Conservation (phyloP, 352 stramenopile species). For the Globisporangium cederbergense region DNA sequence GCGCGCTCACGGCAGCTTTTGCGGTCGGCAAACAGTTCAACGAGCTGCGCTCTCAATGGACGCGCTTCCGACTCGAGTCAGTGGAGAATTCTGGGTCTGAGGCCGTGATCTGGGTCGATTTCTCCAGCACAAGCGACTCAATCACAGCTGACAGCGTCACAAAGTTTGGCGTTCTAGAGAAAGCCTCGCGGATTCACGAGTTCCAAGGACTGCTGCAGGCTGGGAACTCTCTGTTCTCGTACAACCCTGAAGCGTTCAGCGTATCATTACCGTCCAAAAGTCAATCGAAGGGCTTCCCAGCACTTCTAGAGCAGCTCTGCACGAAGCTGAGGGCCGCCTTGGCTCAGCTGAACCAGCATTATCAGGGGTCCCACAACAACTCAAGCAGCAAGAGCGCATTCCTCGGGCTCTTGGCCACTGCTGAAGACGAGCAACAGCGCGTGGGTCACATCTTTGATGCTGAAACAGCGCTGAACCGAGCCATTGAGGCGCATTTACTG, state of each 20-base stretch:
- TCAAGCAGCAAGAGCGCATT: constrained; percentile 4
- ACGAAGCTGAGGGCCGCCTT: neutral
- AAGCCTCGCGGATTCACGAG: constrained; percentile 22
- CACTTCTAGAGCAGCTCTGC: constrained; percentile 5
- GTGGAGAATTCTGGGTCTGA: constrained; percentile 5
- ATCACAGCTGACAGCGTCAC: neutral
- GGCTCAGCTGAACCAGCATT: neutral
- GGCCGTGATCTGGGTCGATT: constrained; percentile 24
- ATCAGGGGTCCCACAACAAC: neutral
- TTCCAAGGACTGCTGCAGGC: constrained; percentile 15
- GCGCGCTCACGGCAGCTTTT: constrained; percentile 16
- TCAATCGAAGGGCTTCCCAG: constrained; percentile 5
- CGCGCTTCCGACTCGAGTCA: constrained; percentile 14
- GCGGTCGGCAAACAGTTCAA: constrained; percentile 20
- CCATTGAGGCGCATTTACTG: constrained; percentile 21
- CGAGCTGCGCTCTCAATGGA: constrained; percentile 24
- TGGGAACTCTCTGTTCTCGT: neutral
- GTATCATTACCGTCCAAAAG: neutral
- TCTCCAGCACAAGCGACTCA: constrained; percentile 2
- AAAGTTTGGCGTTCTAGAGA: constrained; percentile 24
- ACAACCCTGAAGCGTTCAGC: neutral
- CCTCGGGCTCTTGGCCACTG: neutral
- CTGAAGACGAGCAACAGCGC: neutral
- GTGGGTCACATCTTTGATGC: neutral
- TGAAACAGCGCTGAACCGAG: neutral